Evolutionary conservation across 2,329 filamentous ascomycete species (phyloP).

Genomic region (Claviceps arundinis): DNA sequence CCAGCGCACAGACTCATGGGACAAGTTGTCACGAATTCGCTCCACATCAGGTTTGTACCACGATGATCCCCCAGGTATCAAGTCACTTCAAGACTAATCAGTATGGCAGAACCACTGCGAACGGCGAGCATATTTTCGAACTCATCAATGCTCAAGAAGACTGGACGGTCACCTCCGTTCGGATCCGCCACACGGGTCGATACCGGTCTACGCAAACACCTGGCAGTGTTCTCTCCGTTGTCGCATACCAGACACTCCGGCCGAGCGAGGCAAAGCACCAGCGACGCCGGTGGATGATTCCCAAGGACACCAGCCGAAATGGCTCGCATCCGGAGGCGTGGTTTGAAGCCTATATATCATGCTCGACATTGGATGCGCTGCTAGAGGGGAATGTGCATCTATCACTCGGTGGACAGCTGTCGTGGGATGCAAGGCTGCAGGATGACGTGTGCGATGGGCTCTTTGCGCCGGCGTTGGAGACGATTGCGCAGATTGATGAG

Average conservation of each 20-base stretch:
- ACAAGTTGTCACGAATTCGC: constrained; percentile 10
- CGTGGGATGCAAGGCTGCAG: constrained; percentile 13
- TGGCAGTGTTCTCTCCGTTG: constrained; percentile 12
- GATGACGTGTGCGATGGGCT: constrained; percentile 14
- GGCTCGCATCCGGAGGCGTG: constrained; percentile 6
- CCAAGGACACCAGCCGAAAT: neutral
- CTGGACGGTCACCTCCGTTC: constrained; percentile 9
- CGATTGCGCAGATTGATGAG: constrained; percentile 19
- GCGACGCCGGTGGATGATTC: constrained; percentile 3
- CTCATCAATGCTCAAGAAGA: constrained; percentile 3
- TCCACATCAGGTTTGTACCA: constrained; percentile 14
- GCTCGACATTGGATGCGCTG: constrained; percentile 7
- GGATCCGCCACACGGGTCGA: constrained; percentile 11
- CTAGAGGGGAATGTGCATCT: constrained; percentile 15
- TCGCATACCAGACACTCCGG: constrained; percentile 11
- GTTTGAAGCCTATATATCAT: constrained; percentile 18
- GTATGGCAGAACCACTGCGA: constrained; percentile 5
- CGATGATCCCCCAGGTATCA: neutral
- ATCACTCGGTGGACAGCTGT: constrained; percentile 13
- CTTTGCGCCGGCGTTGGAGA: constrained; percentile 15
- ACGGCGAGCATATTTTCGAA: constrained; percentile 10
- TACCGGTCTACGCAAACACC: constrained; percentile 9
- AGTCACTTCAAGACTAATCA: neutral
- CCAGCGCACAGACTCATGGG: constrained; percentile 10
- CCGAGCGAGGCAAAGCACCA: neutral